Conservation (phyloP, 2,329 filamentous ascomycete genomes). For the Verticillium nubilum region DNA sequence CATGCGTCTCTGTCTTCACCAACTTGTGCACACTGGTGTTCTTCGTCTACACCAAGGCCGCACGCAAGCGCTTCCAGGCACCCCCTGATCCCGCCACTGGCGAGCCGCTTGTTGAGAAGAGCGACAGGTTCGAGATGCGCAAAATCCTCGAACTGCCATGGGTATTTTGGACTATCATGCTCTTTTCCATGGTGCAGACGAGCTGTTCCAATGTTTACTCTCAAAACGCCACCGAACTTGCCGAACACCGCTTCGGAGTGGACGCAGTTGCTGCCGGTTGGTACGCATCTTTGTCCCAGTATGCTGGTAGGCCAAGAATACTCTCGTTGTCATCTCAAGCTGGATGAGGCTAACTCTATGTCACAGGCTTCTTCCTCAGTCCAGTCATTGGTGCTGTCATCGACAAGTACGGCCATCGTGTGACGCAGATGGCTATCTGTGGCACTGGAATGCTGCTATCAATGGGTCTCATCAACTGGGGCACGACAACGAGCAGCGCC, state of each 20-base stretch:
- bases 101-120: constrained; percentile 53
- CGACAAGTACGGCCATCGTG: constrained; percentile 43
- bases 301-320: constrained; percentile 19
- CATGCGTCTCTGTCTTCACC: constrained; percentile 59
- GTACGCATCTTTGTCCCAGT: constrained; percentile 47
- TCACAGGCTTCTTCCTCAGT: constrained; percentile 42
- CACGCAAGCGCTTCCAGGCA: constrained; percentile 37
- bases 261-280: constrained; percentile 45
- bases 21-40: constrained; percentile 47
- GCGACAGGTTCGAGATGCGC: constrained; percentile 46
- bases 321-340: background rate
- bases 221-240: constrained; percentile 50
- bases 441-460: constrained; percentile 42
- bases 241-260: constrained; percentile 47
- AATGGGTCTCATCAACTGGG: constrained; percentile 50
- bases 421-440: constrained; percentile 34
- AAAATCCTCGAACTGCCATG: constrained; percentile 53
- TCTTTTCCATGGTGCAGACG: constrained; percentile 48
- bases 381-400: constrained; percentile 45
- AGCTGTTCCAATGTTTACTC: constrained; percentile 43
- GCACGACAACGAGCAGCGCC: constrained; percentile 35
- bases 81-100: constrained; percentile 49
- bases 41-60: constrained; percentile 48
- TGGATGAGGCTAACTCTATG: background rate
- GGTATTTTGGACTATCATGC: constrained; percentile 50